These are phyloP conservation scores for Fusarium mexicanum DNA, from an alignment of 2,329 filamentous ascomycete species.

Conservation along the genomic window DNA sequence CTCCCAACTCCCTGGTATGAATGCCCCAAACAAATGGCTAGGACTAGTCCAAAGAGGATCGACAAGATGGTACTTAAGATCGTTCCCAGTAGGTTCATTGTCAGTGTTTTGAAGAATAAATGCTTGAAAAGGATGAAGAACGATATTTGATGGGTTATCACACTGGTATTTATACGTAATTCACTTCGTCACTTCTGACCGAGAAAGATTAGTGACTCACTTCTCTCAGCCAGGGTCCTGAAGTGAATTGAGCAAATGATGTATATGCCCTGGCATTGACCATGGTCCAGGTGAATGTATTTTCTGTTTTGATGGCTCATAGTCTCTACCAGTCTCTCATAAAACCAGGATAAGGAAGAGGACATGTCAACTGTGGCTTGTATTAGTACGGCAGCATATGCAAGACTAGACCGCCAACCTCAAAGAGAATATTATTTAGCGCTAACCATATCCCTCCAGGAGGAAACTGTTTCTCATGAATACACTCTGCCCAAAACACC, in stretches of 20 bases:
- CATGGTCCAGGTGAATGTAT: background rate
- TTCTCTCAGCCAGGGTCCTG: background rate
- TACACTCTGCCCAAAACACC: background rate
- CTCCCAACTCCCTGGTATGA: background rate
- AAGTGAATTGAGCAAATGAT: background rate
- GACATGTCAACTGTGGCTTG: background rate
- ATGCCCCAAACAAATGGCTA: background rate
- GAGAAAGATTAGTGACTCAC: background rate
- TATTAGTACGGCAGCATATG: background rate
- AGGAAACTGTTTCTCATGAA: background rate
- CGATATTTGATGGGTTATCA: background rate
- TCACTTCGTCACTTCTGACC: background rate
- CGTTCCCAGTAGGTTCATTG: background rate
- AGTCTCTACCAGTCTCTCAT: too few relatives aligned
- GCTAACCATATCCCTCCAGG: background rate
- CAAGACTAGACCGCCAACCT: background rate
- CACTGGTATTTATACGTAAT: background rate
- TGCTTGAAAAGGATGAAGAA: background rate
- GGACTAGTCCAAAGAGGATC: background rate
- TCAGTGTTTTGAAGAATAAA: fast-evolving
- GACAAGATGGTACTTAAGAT: too few relatives aligned
- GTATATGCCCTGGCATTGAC: background rate
- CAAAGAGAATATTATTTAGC: fast-evolving
- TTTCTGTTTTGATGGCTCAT: background rate
- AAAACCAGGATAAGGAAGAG: background rate